Percentiles rank a stretch among this genome's conserved stretches.
Conservation (phyloP, 1,139 yeast species). For the Suhomyces guaymorum region DNA sequence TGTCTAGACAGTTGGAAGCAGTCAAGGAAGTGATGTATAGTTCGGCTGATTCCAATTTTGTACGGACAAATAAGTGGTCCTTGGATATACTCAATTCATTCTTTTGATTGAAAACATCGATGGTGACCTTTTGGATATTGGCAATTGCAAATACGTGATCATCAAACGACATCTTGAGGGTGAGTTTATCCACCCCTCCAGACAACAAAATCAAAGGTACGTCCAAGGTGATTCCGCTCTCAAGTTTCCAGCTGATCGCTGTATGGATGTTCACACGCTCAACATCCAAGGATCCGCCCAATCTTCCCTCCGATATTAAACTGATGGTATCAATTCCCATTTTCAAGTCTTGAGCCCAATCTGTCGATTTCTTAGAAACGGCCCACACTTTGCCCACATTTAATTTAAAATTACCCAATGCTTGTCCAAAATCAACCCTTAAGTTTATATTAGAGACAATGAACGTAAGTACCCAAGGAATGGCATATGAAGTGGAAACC, state of each 20-base stretch:
- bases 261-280: conserved; percentile 57
- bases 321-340: conserved; percentile 57
- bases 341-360: conserved; percentile 72
- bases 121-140: conserved; percentile 47
- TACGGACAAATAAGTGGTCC: conserved; percentile 63
- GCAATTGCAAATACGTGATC: conserved; percentile 79
- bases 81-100: conserved; percentile 47
- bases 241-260: conserved; percentile 68
- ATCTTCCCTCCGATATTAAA: conserved; percentile 68
- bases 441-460: conserved; percentile 54
- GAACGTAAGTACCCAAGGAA: conserved; percentile 75
- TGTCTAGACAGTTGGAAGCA: conserved; percentile 79
- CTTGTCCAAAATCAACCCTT: conserved; percentile 76
- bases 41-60: conserved; percentile 56
- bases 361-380: conserved; percentile 63
- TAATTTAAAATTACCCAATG: conserved; percentile 67
- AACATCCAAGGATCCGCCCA: conserved; percentile 67
- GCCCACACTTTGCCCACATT: conserved; percentile 65
- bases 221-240: conserved; percentile 41
- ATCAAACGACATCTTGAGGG: conserved; percentile 71
- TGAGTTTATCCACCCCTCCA: conserved; percentile 55
- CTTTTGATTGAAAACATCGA: conserved; percentile 70
- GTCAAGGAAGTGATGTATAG: conserved; percentile 79
- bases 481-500: conserved; percentile 62
- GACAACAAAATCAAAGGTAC: conserved; percentile 72